Percentiles rank a stretch among this genome's conserved stretches.
phyloP scores from a whole-genome alignment of 208 protist genomes.

The Phytomonas sp. region DNA sequence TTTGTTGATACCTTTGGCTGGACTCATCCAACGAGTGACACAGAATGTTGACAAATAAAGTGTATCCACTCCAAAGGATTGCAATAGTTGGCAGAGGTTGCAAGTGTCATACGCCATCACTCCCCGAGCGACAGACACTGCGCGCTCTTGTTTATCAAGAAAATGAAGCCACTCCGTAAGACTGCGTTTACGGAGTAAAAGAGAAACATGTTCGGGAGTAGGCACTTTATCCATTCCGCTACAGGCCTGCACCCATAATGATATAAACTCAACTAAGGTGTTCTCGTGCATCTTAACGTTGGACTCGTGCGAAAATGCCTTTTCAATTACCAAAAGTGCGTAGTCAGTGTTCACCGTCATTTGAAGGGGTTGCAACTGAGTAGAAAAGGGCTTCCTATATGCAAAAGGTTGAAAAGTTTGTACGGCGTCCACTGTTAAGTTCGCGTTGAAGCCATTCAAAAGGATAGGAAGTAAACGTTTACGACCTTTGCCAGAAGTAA shows the following conservation, averaged over 20 bases:
- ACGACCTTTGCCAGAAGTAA: slow-evolving; percentile 34
- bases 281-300: not conserved
- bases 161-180: not conserved
- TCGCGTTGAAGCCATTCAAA: slow-evolving; percentile 24
- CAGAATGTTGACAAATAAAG: slow-evolving; percentile 41
- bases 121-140: not conserved
- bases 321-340: not conserved
- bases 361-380: not conserved
- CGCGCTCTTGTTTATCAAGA: not conserved
- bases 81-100: not conserved
- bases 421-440: slow-evolving; percentile 28
- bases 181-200: not conserved
- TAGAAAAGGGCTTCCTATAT: not conserved
- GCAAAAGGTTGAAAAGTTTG: not conserved
- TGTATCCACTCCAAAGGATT: slow-evolving; percentile 22
- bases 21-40: slow-evolving; percentile 29
- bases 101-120: not conserved
- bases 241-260: not conserved
- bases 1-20: slow-evolving; percentile 18
- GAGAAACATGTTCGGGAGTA: not conserved
- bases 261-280: not conserved
- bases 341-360: not conserved
- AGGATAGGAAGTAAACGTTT: slow-evolving; percentile 30
- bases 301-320: not conserved
- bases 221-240: not conserved